These are phyloP conservation scores for Synchytrium microbalum DNA, from an alignment of 371 early-diverging fungal genomes.

Conservation along the genomic window DNA sequence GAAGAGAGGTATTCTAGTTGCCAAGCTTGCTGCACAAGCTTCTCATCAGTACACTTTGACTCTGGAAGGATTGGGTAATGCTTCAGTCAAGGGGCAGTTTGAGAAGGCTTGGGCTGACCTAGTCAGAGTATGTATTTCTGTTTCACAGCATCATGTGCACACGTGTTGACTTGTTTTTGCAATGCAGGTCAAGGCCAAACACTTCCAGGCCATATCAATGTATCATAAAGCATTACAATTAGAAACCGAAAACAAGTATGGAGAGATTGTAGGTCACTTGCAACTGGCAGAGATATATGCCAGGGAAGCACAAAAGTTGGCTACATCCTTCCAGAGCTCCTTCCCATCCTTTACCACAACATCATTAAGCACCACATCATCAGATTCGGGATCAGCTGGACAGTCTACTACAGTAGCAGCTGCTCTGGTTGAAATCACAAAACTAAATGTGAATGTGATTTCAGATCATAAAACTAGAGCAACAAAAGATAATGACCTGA, in stretches of 20 bases:
- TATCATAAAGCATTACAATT: conserved; percentile 70
- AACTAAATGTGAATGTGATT: conserved; percentile 46
- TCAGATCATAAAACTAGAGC: conserved; percentile 52
- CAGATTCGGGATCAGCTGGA: conserved; percentile 37
- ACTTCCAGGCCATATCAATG: conserved; percentile 75
- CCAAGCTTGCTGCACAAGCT: conserved; percentile 84
- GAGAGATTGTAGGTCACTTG: conserved; percentile 72
- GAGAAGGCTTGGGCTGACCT: conserved; percentile 34
- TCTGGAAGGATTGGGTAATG: conserved; percentile 50
- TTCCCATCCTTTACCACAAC: conserved; percentile 43
- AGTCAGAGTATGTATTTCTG: conserved; percentile 23
- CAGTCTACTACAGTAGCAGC: conserved; percentile 39
- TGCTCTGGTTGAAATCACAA: conserved; percentile 56
- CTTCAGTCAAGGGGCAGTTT: conserved; percentile 33
- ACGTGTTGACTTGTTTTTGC: neutral
- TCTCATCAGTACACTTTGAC: conserved; percentile 65
- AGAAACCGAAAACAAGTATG: conserved; percentile 72
- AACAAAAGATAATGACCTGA: conserved; percentile 86
- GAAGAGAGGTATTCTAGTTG: conserved; percentile 72
- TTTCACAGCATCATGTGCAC: neutral
- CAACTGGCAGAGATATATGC: conserved; percentile 68
- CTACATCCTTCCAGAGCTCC: conserved; percentile 42
- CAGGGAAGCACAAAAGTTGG: conserved; percentile 75
- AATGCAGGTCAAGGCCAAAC: conserved; percentile 66
- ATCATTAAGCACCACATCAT: conserved; percentile 18